Base-by-base conservation (phyloP, 306 rosid genomes). In the Casuarina cunninghamiana region DNA sequence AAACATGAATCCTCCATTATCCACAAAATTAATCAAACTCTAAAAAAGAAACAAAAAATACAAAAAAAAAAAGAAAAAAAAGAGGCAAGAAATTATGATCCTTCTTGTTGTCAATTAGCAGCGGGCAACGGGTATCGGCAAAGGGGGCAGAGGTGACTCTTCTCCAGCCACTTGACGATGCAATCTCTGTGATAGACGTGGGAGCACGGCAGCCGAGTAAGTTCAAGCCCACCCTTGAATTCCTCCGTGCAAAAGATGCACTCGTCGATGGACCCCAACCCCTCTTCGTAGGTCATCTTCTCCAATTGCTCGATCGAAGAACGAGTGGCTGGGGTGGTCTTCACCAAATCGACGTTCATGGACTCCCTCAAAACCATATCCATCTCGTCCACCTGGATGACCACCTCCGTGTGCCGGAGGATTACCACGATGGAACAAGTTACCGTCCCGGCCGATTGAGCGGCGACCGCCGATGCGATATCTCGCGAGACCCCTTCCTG, bases 181-280 rank as follows among this genome's bases (percentile, higher is more conserved):
- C 65, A 57, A 57, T 21, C 65, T 57, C 65, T 38, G 8, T 57
- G 65, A 57, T 19, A 57, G 65, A 57, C 12, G n/a, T 57, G 65
- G 38, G 65, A 57, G 13, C 65, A 57, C 2, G 39, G 65, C 65
- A 21, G 19, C 10, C 65, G 65, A 21, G 65, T 57, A 39, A 21
- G 3, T 26, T 57, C 65, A 0, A 21, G 0, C 4, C 65, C 65
- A 57, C 13, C 38, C 39, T 57, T 10, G 3, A 7, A 57, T 7
- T 9, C 38, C 37, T 57, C 38, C 5, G 7, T 19, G 38, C 65
- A 57, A 16, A 54, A 16, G 12, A 57, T 57, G 38, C 39, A 57
- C 2, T 19, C 1, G 3, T 6, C 11, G 10, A 10, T 9, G 5
- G 3, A 7, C 38, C 5, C 12, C 2, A 16, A 16, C 12, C 5